A percentile compares a stretch with the other conserved stretches of the same genome.
Conservation (phyloP, 306 rosid genomes). For the Cucurbita argyrosperma region DNA sequence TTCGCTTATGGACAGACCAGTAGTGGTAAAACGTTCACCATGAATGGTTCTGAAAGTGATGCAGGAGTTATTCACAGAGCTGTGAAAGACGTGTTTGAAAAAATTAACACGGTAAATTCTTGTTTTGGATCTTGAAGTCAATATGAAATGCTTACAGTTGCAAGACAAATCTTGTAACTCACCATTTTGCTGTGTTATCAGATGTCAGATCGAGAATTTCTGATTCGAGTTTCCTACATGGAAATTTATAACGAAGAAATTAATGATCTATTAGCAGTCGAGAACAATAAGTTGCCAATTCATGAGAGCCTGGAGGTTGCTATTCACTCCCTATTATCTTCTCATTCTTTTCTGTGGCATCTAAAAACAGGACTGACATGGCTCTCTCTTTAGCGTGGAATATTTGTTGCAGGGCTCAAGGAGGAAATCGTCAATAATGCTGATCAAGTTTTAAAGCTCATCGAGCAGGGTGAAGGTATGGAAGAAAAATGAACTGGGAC, state of each 20-base stretch:
- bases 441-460: constrained; percentile 67
- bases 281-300: constrained; percentile 81
- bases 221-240: constrained; percentile 84
- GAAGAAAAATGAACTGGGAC: not conserved
- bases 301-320: constrained; percentile 91
- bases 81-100: constrained; percentile 62
- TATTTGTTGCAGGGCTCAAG: constrained; percentile 81
- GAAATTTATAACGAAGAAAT: constrained; percentile 96
- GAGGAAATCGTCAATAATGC: constrained; percentile 78
- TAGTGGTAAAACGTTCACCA: constrained; percentile 97
- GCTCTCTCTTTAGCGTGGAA: constrained; percentile 50
- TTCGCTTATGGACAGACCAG: constrained; percentile 98
- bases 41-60: constrained; percentile 76
- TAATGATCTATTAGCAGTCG: constrained; percentile 69
- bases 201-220: constrained; percentile 72
- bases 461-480: constrained; percentile 83
- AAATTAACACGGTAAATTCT: constrained; percentile 43
- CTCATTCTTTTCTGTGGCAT: not conserved
- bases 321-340: constrained; percentile 1
- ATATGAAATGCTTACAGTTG: constrained; percentile 1
- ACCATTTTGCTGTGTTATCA: constrained; percentile 8
- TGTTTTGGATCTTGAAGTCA: not conserved
- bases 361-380: constrained; percentile 11
- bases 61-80: constrained; percentile 75
- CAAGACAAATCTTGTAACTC: constrained; percentile 7